Base-by-base conservation (phyloP, 176 grass and related monocot genomes). In the Lolium rigidum region DNA sequence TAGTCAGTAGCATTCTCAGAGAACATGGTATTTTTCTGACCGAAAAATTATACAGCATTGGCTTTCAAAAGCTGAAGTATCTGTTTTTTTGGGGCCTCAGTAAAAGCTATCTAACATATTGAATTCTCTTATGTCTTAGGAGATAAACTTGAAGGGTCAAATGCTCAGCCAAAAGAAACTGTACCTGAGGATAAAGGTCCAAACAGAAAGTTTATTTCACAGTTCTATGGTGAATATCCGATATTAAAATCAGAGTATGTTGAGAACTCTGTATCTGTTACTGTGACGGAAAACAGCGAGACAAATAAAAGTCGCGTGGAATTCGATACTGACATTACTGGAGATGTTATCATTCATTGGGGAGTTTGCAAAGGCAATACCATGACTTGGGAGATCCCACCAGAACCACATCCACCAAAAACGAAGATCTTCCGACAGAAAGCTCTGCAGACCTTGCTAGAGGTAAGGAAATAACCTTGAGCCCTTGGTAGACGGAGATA, bases 311-410 rank as follows among this genome's bases (percentile, higher is more conserved):
- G 87, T 66, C 54, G 85, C 10, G 90, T 98, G 71, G 84, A 94
- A 88, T 91, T 95, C 71, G 90, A 98, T 69, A 95, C 84, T 82
- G 93, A 98, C 88, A 86, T 98, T 63, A 89, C 94, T 88, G 97
- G 92, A 73, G 84, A 94, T 88, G 92, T 98, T 86, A 74, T 90
- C 67, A 77, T 98, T 81, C 97, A 95, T 84, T 98, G 97, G 97
- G 97, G 97, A 84, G 90, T 95, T 80, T 94, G 86, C 80, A 92
- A 82, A 91, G 84, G 86, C 56, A 89, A 94, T 81, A 90, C 48
- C 26, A 89, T 87, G 80, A 86, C 90, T 62, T 98, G 97, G 97
- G 91, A 86, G 81, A 90, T 95, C 60, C 97, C 97, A 25, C 78
- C 91, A 60, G 80, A 89, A 24, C 97, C 97, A 74, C 90, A 98